Base-by-base conservation (phyloP, 2,329 filamentous ascomycete genomes). In the Coniosporium tulheliwenetii region DNA sequence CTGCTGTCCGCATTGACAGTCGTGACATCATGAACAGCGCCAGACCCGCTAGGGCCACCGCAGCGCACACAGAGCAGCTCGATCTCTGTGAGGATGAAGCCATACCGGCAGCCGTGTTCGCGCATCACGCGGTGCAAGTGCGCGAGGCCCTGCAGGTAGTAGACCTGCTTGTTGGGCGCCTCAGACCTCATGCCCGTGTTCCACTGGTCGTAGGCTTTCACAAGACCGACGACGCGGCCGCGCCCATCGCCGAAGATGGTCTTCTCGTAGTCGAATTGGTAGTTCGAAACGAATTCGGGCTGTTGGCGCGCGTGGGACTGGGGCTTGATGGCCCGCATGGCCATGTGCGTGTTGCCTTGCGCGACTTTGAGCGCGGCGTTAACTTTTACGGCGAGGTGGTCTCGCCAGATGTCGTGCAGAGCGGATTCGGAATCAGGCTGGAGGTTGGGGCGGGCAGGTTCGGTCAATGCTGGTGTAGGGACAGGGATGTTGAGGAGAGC, bases 21-120 rank as follows among this genome's bases (percentile, higher is more conserved):
- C 4, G 19, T 26, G 7, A 26, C 19, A 26, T 26, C 19, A 26
- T 26, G 19, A 26, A 26, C 19, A 1, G 50, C 37, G 4, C 55
- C 56, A 1, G 52, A 46, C 9, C 49, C 49, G 0, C 57, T 55
- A 10, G 61, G 58, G 4, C 65, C 65, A 40, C 87, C 86, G 48
- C 82, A 84, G 52, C 87, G 84, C 1, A 94, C 85, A 50, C 91
- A 78, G 33, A 95, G 79, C 8, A 95, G 77, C 64, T 96, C 89
- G 51, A 94, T 94, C 63, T 95, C 89, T 1, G 85, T 95, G 55
- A 95, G 77, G 60, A 96, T 89, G 68, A 94, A 96, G 41, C 89
- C 89, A 60, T 95, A 96, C 44, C 89, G 79, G 57, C 85, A 93
- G 49, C 79, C 79, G 63, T 94, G 84, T 63, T 93, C 85, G 59